Evolutionary conservation across 2,329 filamentous ascomycete species (phyloP).

Genomic region (Pseudogymnoascus sp.): DNA sequence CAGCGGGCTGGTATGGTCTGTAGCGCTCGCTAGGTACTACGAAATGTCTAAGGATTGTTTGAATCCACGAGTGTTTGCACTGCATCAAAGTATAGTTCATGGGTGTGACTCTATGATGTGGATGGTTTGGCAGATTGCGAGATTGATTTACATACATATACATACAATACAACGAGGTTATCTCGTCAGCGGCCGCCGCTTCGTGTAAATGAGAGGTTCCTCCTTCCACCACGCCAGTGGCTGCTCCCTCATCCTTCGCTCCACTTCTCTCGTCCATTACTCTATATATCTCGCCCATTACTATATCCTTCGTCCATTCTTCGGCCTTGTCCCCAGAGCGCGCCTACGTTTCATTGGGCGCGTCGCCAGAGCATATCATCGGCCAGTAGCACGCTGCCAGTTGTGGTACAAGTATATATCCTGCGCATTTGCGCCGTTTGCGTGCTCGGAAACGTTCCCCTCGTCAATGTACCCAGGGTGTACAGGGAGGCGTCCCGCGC

Average conservation of each 20-base stretch:
- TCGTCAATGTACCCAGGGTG: background rate
- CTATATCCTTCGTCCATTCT: background rate
- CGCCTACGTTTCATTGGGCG: background rate
- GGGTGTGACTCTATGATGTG: background rate
- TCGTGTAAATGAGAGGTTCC: background rate
- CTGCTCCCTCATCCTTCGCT: background rate
- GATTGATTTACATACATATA: background rate
- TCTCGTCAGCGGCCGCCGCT: background rate
- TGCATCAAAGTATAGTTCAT: background rate
- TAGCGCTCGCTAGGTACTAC: background rate
- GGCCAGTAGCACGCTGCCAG: background rate
- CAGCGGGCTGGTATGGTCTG: background rate
- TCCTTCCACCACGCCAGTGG: background rate
- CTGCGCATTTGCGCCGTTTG: background rate
- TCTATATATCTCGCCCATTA: background rate
- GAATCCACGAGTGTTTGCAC: background rate
- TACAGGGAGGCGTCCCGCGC: background rate
- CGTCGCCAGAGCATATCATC: background rate
- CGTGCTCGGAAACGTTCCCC: background rate
- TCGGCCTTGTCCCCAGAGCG: background rate
- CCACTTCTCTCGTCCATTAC: background rate
- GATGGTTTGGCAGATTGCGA: background rate
- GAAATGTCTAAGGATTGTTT: background rate
- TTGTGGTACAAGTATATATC: background rate
- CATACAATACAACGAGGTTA: background rate